A percentile compares a stretch with the other conserved stretches of the same genome.
Evolutionary conservation across 2,329 filamentous ascomycete genomes (phyloP).

Genomic region (Aureobasidium sp.): DNA sequence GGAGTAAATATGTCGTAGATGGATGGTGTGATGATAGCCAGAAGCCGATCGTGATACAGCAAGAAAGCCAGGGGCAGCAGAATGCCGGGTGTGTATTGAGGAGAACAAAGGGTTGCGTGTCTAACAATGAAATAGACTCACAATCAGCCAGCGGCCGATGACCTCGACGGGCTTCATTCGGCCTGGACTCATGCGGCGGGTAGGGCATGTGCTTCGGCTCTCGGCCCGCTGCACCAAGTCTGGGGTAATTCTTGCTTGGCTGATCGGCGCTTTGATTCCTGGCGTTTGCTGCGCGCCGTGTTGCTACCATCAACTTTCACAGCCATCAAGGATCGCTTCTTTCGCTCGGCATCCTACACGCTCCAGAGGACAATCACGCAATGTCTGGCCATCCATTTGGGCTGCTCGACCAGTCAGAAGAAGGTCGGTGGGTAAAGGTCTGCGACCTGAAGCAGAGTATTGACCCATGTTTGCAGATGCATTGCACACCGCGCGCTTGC

Average conservation of each 20-base stretch:
- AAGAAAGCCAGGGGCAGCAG: neutral
- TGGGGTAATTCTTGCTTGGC: constrained; percentile 8
- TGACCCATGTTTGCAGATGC: constrained; percentile 48
- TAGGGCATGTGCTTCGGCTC: neutral
- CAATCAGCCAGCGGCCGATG: neutral
- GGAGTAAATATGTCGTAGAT: neutral
- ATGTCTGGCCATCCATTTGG: constrained; percentile 30
- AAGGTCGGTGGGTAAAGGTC: constrained; percentile 34
- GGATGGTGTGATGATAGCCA: neutral
- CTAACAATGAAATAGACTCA: neutral
- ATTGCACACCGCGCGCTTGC: constrained; percentile 77
- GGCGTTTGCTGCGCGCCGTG: constrained; percentile 1
- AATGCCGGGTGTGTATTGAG: neutral
- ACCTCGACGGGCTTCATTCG: neutral
- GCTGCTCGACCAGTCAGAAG: constrained; percentile 66
- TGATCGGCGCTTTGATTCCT: neutral
- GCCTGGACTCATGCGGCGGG: neutral
- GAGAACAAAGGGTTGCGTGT: neutral
- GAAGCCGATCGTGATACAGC: neutral
- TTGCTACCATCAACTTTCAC: neutral
- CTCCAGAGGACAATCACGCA: neutral
- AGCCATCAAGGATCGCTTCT: neutral
- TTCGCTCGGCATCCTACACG: neutral
- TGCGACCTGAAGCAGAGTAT: constrained; percentile 17
- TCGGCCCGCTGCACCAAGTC: neutral